Base-by-base conservation (phyloP, 257 asterid species). In the Petunia axillaris region DNA sequence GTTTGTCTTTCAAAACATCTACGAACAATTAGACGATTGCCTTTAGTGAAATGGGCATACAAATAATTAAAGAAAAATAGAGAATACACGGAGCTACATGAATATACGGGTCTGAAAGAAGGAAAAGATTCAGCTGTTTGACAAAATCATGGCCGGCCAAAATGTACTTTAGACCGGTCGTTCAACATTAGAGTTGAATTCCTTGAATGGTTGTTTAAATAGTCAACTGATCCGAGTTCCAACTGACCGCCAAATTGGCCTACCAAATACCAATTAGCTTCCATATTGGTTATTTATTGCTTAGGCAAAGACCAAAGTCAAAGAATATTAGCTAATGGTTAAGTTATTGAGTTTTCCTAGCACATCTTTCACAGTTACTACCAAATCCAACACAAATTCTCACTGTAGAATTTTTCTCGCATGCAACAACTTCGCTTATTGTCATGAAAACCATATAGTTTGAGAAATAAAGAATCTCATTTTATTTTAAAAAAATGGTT, bases 131-230 rank as follows among this genome's bases (percentile, higher is more conserved):
- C 50, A 64, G 13, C 2, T 35, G 13, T 52, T 1, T 48, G 77
- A 71, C 60, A 4, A 11, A 71, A 48, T 48, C 77, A 71, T 48
- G 41, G 77, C 77, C 60, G 60, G 35, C 77, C 1, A 48, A 48
- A 54, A 43, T 71, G 60, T 46, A 25, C 59, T 71, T 25, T 48
- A 25, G 77, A 71, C 60, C 4, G 48, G 25, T 35, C 11, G 43
- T 71, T 71, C 13, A 25, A 48, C 59, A 71, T 25, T 48, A 48
- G 59, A 70, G 59, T 70, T 46, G 59, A 46, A 70, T 35, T 67
- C 25, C 2, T 16, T 46, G 15, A 67, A 43, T 15, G 62, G 25
- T 62, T 62, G 11, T 62, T 16, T 44, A 44, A 44, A 46, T 71
- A 16, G 77, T 48, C 77, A 71, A 71, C 35, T 48, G 44, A 35